Evolutionary conservation across 208 protist species (phyloP), one percentile per base, ranked within the genome.

Genomic region (Acanthamoeba quina): DNA sequence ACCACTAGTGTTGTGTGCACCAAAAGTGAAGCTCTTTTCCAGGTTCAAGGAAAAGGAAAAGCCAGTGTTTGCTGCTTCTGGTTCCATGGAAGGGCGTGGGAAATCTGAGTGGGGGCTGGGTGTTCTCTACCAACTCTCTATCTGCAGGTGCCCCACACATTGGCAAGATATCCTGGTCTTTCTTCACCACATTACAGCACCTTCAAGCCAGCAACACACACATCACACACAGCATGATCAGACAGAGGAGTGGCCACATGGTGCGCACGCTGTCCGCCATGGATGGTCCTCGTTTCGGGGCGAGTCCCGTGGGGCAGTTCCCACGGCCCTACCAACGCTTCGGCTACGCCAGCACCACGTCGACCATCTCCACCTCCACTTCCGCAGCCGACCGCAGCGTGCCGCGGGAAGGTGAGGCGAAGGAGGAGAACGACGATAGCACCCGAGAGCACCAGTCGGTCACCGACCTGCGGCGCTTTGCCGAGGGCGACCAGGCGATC

Each of bases 401-500:
- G 29, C 13, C 5, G 74, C 54, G 6, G 74, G 44, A 26, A 19
- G 37, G 15, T 0, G 78, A 86, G 21, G 64, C 7, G 17, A 41
- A 54, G 21, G 37, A 82, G 72, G 29, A 26, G 41, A 7, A 11
- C 19, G 41, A 44, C 66, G 3, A 17, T 11, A 74, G 66, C 31
- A n/a, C 31, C 70, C 4, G 17, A 29, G 52, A 62, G 47, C 78
- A 86, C 41, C 24, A 19, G 1, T 86, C 78, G 5, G 78, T 56
- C 24, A 86, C 78, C 24, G 78, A 86, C 78, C 78, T 86, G 6
- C 44, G 78, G 29, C 78, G 78, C 29, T 86, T 86, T 24, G 78
- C 78, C 10, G 78, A 86, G 78, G 78, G 78, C 1, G 49, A 34
- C 49, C 78, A 86, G 29, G 41, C 44, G 19, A 86, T 86, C 5